Conservation (phyloP, 202 grass and related monocot genomes). For the Cymbopogon flexuosus region DNA sequence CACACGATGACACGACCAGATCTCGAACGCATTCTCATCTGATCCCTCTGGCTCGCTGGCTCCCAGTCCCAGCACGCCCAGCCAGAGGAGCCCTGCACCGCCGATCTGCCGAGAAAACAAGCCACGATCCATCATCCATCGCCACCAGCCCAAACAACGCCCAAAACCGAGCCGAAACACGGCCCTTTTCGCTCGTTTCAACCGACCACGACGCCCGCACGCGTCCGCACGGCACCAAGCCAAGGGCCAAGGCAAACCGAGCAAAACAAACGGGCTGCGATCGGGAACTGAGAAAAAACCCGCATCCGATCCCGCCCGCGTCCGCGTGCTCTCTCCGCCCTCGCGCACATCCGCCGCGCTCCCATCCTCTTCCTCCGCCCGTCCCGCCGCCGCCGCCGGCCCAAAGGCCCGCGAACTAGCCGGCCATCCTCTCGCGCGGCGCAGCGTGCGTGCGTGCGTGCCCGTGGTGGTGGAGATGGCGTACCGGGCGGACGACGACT, state of each 20-base stretch:
- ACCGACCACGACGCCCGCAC: conserved; percentile 1
- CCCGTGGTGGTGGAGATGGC: conserved; percentile 42
- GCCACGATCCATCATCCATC: background rate
- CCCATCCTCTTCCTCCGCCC: background rate
- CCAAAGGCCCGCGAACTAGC: background rate
- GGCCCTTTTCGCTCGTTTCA: background rate
- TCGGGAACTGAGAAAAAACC: background rate
- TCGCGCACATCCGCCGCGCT: no score
- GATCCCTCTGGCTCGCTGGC: background rate
- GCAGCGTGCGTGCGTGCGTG: background rate
- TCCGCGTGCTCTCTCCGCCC: conserved; percentile 1
- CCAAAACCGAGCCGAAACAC: background rate
- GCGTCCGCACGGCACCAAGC: background rate
- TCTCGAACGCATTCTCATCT: background rate
- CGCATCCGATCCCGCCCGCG: background rate
- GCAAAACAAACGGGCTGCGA: background rate
- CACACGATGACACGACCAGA: no score
- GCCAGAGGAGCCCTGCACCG: background rate
- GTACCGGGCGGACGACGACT: conserved; percentile 88
- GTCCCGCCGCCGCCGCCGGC: background rate
- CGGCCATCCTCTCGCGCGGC: background rate
- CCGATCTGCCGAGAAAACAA: background rate
- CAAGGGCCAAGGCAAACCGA: background rate
- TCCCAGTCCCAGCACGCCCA: background rate
- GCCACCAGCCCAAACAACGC: background rate